Evolutionary conservation across 2,329 filamentous ascomycete species (phyloP).

Genomic region (Fusarium decemcellulare): DNA sequence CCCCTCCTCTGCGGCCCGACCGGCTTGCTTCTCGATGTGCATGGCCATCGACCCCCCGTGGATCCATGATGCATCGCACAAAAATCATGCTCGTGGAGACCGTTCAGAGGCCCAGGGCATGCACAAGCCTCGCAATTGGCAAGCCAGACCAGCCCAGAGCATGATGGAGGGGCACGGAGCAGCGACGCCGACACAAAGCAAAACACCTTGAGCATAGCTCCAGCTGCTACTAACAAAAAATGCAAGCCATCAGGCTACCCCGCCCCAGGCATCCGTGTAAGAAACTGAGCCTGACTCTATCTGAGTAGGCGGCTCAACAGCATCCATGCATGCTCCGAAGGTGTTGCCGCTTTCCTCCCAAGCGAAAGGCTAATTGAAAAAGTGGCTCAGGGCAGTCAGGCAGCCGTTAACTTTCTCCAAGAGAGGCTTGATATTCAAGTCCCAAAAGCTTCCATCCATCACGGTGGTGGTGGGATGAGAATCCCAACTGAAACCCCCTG

Average conservation of each 20-base stretch:
- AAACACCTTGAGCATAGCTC: constrained; percentile 4
- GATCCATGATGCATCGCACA: constrained; percentile 30
- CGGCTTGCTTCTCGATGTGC: constrained; percentile 14
- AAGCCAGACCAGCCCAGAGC: background rate
- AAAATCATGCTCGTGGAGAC: constrained; percentile 26
- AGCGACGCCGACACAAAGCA: constrained; percentile 10
- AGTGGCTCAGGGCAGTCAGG: constrained; percentile 13
- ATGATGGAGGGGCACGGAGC: constrained; percentile 13
- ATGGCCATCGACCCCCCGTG: constrained; percentile 15
- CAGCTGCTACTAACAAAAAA: background rate
- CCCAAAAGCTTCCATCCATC: background rate
- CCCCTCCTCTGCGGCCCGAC: constrained; percentile 14
- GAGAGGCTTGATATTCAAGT: constrained; percentile 1
- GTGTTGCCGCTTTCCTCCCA: background rate
- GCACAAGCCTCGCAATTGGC: constrained; percentile 13
- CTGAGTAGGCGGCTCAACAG: constrained; percentile 19
- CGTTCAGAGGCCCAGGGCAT: constrained; percentile 21
- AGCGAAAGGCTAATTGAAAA: constrained; percentile 6
- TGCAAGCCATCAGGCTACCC: constrained; percentile 22
- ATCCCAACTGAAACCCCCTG: background rate
- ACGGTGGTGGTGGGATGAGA: background rate
- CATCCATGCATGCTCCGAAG: constrained; percentile 10
- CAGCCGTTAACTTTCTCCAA: constrained; percentile 15
- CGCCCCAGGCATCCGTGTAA: constrained; percentile 32
- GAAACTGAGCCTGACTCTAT: constrained; percentile 5